Conservation (phyloP, 257 asterid genomes). For the Perilla frutescens region DNA sequence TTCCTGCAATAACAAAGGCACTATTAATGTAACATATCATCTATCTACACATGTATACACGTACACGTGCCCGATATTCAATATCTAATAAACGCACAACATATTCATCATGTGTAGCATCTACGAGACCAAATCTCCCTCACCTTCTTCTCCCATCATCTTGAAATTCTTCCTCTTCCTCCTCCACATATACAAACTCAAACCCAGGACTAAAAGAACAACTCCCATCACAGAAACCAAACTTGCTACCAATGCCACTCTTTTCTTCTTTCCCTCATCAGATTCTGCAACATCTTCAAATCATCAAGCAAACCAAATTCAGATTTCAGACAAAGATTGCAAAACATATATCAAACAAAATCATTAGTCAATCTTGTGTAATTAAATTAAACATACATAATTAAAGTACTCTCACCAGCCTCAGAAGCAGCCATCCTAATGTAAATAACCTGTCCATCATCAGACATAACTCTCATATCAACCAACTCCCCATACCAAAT, state of each 20-base stretch:
- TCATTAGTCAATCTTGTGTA: not conserved
- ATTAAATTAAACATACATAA: too few species aligned
- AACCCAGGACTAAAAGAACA: constrained; percentile 2
- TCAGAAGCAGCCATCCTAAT: constrained; percentile 47
- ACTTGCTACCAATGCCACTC: constrained; percentile 12
- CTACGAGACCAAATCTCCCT: not conserved
- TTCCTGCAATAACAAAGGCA: constrained; percentile 4
- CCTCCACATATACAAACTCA: constrained; percentile 21
- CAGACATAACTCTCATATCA: constrained; percentile 29
- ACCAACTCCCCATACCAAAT: constrained; percentile 36
- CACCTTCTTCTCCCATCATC: constrained; percentile 11
- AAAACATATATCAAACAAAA: not conserved
- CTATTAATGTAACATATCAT: not conserved
- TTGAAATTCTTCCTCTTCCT: constrained; percentile 25
- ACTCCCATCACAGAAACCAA: constrained; percentile 22
- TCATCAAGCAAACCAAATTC: not conserved
- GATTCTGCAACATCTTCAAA: constrained; percentile 9
- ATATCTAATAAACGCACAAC: too few species aligned
- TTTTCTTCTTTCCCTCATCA: not conserved
- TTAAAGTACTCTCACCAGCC: constrained; percentile 20
- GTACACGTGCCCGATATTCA: too few species aligned
- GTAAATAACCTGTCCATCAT: constrained; percentile 37
- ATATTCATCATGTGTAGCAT: too few species aligned
- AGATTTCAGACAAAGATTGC: not conserved
- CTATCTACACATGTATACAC: not conserved